phyloP scores from a whole-genome alignment of 2,329 filamentous ascomycete species.

The Botryotinia convoluta region DNA sequence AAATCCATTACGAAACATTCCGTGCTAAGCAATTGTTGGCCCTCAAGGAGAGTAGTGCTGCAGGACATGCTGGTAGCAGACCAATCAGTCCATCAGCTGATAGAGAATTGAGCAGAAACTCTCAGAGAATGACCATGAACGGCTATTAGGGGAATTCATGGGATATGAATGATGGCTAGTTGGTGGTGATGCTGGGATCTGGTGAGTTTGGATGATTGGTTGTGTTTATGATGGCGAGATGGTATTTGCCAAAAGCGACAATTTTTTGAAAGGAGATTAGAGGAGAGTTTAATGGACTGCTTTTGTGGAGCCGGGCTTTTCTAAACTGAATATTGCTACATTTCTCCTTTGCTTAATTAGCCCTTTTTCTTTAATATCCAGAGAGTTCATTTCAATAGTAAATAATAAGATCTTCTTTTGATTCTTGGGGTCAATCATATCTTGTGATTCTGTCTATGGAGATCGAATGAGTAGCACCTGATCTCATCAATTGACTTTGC shows the following conservation, averaged over 20 bases:
- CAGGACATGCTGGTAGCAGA: constrained; percentile 69
- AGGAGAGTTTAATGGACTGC: constrained; percentile 33
- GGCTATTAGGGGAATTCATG: constrained; percentile 67
- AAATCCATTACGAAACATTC: constrained; percentile 99
- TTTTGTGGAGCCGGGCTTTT: constrained; percentile 32
- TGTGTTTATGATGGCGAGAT: constrained; percentile 35
- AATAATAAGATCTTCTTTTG: constrained; percentile 18
- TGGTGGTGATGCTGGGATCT: constrained; percentile 10
- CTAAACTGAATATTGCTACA: constrained; percentile 34
- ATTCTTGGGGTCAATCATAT: not conserved
- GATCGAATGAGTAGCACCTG: too few relatives aligned
- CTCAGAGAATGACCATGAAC: constrained; percentile 98
- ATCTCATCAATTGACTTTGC: not conserved
- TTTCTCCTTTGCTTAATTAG: constrained; percentile 40
- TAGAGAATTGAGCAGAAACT: constrained; percentile 92
- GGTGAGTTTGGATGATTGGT: constrained; percentile 20
- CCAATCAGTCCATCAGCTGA: constrained; percentile 96
- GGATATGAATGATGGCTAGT: constrained; percentile 14
- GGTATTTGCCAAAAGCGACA: constrained; percentile 38
- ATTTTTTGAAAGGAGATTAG: constrained; percentile 36
- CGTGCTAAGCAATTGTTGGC: constrained; percentile 97
- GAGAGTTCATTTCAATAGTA: constrained; percentile 37
- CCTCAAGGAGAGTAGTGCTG: constrained; percentile 95
- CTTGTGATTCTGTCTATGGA: not conserved
- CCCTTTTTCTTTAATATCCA: constrained; percentile 36